Conservation (phyloP, 2,329 filamentous ascomycete species). For the Aureobasidium sp. region DNA sequence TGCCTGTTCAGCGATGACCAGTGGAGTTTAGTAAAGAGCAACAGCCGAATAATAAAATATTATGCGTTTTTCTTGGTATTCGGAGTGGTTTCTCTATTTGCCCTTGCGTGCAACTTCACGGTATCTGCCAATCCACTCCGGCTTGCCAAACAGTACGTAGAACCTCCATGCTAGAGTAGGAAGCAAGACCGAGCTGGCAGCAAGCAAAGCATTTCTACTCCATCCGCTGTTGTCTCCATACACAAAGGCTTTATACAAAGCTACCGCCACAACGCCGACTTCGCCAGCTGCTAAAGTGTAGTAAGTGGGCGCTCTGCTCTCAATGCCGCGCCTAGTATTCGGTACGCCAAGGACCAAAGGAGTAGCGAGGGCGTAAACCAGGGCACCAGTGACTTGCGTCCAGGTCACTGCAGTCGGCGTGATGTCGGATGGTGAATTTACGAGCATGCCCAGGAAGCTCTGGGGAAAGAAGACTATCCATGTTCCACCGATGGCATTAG, state of each 20-base stretch:
- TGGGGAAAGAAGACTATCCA: slow-evolving; percentile 8
- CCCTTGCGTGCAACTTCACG: not conserved
- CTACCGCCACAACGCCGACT: not conserved
- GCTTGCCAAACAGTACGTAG: slow-evolving; percentile 6
- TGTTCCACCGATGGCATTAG: not conserved
- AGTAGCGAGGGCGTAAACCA: slow-evolving; percentile 3
- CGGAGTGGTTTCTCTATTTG: not conserved
- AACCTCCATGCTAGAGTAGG: slow-evolving; percentile 4
- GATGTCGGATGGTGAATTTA: not conserved
- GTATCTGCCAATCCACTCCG: slow-evolving; percentile 7
- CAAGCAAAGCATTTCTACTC: not conserved
- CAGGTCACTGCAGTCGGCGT: not conserved
- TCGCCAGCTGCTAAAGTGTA: not conserved
- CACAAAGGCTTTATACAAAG: slow-evolving; percentile 1
- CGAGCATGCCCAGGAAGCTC: not conserved
- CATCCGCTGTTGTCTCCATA: not conserved
- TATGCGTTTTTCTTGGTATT: not conserved
- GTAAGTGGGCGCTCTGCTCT: slow-evolving; percentile 1
- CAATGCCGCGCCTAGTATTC: not conserved
- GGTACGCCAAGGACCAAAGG: not conserved
- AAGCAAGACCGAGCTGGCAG: not conserved
- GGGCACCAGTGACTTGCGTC: not conserved
- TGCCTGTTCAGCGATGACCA: too few species aligned
- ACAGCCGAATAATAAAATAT: not conserved
- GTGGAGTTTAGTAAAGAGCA: too few species aligned